Evolutionary conservation across 768 basidiomycete species (phyloP), one percentile per base, ranked within the genome.

Genomic region (Suillus ampliporus): DNA sequence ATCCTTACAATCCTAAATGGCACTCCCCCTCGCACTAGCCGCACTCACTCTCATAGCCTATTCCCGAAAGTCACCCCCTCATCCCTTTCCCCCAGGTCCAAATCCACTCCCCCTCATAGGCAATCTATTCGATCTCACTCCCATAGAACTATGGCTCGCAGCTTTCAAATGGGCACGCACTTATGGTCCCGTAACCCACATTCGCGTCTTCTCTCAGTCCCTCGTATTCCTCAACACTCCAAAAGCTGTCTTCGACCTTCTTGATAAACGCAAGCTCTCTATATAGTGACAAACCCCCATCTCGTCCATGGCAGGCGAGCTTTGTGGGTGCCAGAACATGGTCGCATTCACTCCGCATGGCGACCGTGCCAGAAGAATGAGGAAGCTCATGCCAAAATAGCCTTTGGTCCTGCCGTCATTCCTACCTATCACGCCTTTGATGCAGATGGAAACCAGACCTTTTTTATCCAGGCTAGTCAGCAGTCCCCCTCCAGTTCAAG

Each of bases 301-400:
- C 77, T 91, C 26, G 79, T 89, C n/a, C 48, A 92, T 93, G 91
- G 79, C 77, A 15, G 86, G 87, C 26, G 89, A 92, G 57, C 78
- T 91, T 83, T 76, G 88, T 67, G 87, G 87, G 43, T 89, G 88
- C 72, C 82, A 89, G 68, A 84, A 88, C 71, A 89, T 90, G 86
- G 83, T 87, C 59, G 88, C 87, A 2, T 90, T 91, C 72, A 88
- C 87, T 5, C 80, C 81, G 19, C 89, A 91, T 69, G 85, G 85
- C 38, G 87, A 89, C 64, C 80, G 81, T 69, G 81, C 80, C 50
- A 86, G 84, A 61, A 84, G 88, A 26, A 89, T 90, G 72, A 85
- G 90, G 67, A 83, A 76, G 66, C 82, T 91, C 47, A 84, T 91
- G 76, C 86, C 86, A 70, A 82, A 83, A n/a, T n/a, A 57, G 89